Conservation (phyloP, 139 green algal species). For the Micractinium sp. region DNA sequence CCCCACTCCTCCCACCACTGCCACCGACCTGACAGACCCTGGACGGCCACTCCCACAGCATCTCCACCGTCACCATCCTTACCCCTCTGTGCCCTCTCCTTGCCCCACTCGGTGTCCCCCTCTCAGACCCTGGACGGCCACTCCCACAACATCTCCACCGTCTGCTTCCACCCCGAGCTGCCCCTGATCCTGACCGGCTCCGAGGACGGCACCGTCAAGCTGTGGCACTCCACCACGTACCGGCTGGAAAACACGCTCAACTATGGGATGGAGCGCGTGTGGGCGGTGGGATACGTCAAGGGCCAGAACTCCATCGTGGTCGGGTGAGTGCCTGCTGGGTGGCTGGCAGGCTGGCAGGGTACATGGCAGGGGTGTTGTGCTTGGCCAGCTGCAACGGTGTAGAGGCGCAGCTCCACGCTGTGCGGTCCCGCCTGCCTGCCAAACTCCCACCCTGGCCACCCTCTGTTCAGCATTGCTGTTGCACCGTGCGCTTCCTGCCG, state of each 20-base stretch:
- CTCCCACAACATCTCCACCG: slow-evolving; percentile 92
- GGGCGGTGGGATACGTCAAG: slow-evolving; percentile 86
- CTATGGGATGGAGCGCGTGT: slow-evolving; percentile 98
- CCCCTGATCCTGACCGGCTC: slow-evolving; percentile 95
- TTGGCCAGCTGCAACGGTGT: too few relatives aligned
- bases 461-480: too few relatives aligned
- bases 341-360: too few relatives aligned
- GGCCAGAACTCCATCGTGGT: slow-evolving; percentile 80
- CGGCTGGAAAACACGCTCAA: slow-evolving; percentile 92
- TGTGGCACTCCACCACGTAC: slow-evolving; percentile 99
- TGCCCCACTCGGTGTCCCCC: background rate
- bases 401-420: too few relatives aligned
- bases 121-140: slow-evolving; percentile 29
- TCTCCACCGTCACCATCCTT: slow-evolving; percentile 73
- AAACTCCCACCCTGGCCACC: too few relatives aligned
- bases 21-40: background rate
- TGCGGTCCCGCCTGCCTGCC: too few relatives aligned
- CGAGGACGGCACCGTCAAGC: slow-evolving; percentile 95
- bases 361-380: too few relatives aligned
- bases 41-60: slow-evolving; percentile 81
- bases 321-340: too few relatives aligned
- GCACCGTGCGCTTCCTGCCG: background rate
- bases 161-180: slow-evolving; percentile 98
- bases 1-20: background rate
- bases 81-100: background rate